Conservation (phyloP, 345 rosid species). For the Citrus australasica region DNA sequence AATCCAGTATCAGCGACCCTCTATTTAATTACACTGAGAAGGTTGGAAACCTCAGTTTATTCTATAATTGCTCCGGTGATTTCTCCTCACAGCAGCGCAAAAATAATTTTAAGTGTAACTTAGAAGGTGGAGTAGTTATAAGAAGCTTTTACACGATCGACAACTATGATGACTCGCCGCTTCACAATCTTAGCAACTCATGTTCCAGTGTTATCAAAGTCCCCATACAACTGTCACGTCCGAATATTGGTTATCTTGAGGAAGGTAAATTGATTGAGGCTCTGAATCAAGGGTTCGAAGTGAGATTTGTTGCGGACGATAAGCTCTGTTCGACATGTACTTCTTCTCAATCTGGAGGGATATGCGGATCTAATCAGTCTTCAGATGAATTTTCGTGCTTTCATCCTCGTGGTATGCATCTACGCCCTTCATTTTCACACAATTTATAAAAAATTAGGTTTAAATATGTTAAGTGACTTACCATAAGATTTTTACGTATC, state of each 20-base stretch:
- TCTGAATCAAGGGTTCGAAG: background rate
- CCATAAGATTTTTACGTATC: too few relatives aligned
- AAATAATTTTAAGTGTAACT: background rate
- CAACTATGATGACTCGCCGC: background rate
- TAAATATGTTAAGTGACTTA: too few relatives aligned
- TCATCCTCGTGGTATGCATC: background rate
- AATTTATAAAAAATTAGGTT: too few relatives aligned
- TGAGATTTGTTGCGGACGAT: background rate
- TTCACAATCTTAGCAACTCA: background rate
- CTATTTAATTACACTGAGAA: background rate
- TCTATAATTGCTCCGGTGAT: background rate
- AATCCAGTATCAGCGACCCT: background rate
- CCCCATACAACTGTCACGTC: background rate
- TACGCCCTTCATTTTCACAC: background rate
- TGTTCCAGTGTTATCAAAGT: background rate
- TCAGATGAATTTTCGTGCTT: background rate
- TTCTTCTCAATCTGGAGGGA: background rate
- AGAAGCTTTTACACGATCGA: background rate
- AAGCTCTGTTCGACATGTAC: rapidly evolving
- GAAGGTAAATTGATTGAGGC: background rate
- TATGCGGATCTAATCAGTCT: background rate
- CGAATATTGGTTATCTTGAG: rapidly evolving
- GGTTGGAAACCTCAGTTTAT: constrained; percentile 23
- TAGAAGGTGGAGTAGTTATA: background rate
- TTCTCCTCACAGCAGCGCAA: background rate